Evolutionary conservation across 106 monocot species (phyloP).

Genomic region (Gastrodia elata): DNA sequence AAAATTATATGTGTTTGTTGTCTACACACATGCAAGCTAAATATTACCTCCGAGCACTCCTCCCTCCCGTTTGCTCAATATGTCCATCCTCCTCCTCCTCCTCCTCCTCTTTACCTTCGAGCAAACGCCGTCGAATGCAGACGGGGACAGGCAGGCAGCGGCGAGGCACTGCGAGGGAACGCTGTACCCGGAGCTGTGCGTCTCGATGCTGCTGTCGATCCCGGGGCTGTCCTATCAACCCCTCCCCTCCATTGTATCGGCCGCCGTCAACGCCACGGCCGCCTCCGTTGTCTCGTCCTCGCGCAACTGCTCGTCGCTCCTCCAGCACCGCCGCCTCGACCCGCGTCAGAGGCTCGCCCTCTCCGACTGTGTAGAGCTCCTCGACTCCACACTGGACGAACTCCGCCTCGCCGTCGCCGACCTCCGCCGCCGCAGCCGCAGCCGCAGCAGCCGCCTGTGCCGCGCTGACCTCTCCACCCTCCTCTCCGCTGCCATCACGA

Average conservation of each 20-base stretch:
- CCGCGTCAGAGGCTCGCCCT: slow-evolving; percentile 38
- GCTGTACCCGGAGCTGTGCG: slow-evolving; percentile 55
- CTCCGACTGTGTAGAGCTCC: slow-evolving; percentile 71
- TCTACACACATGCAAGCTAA: neutral
- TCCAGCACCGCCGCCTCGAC: slow-evolving; percentile 18
- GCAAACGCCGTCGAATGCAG: neutral
- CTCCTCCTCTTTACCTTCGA: neutral
- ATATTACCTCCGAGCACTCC: neutral
- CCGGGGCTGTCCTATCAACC: slow-evolving; percentile 32
- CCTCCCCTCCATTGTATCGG: slow-evolving; percentile 47
- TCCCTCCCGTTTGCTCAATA: neutral
- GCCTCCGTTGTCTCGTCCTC: slow-evolving; percentile 28
- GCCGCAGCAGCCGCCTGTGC: neutral
- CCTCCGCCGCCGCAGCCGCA: slow-evolving; percentile 10
- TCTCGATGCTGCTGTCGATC: slow-evolving; percentile 43
- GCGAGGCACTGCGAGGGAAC: slow-evolving; percentile 41
- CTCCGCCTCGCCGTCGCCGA: slow-evolving; percentile 23
- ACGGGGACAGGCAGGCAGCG: too few relatives aligned
- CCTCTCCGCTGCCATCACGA: slow-evolving; percentile 77
- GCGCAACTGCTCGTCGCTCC: slow-evolving; percentile 27
- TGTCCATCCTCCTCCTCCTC: neutral
- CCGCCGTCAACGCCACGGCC: slow-evolving; percentile 27
- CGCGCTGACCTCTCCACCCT: slow-evolving; percentile 35
- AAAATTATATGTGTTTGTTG: too few relatives aligned
- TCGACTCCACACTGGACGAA: slow-evolving; percentile 45